Evolutionary conservation across 306 rosid species (phyloP), one percentile per base, ranked within the genome.

Genomic region (Ormosia emarginata): DNA sequence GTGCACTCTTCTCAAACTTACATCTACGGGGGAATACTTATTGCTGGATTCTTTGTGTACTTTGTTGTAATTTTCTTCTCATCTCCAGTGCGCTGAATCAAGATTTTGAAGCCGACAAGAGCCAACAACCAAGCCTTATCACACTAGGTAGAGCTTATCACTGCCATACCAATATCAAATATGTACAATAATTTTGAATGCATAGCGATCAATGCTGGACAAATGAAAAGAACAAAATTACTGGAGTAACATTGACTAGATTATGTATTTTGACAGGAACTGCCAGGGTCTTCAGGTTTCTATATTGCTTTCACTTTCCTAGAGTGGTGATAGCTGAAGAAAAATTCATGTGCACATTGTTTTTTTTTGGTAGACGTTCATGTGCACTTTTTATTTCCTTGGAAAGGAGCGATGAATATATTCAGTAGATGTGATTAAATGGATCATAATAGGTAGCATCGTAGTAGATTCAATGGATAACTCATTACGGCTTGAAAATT

Each of bases 11-110:
- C 97, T 82, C 97, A 93, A 85, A 88, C 95, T 66, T 92, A 87
- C 86, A 86, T 92, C 80, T 95, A 92, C 43, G 99, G 97, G 14
- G 99, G 94, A 67, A 93, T 93, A 77, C 94, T 95, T 44, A 69
- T 93, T 36, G 99, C 99, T 46, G 99, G 99, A 41, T 95, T 90
- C 47, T n/a, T 92, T 55, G 98, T 93, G 49, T 95, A 95, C 89
- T 95, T 95, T 55, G 80, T 90, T 71, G 98, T 95, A 78, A 95
- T 95, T 79, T 95, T 87, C 88, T 95, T 93, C 80, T 90, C 99
- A 34, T 74, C 89, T 43, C 98, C 97, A 5, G 97, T 90, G 62
- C 99, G 93, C 79, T 92, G 89, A 95, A 68, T 30, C 44, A 0
- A 58, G 56, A 64, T 55, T 65, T 36, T 70, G 79, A 65, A 68